Percentiles rank a stretch among this genome's conserved stretches.
Evolutionary conservation across 208 protist genomes (phyloP).

Genomic region (Endotrypanum monterogeii): DNA sequence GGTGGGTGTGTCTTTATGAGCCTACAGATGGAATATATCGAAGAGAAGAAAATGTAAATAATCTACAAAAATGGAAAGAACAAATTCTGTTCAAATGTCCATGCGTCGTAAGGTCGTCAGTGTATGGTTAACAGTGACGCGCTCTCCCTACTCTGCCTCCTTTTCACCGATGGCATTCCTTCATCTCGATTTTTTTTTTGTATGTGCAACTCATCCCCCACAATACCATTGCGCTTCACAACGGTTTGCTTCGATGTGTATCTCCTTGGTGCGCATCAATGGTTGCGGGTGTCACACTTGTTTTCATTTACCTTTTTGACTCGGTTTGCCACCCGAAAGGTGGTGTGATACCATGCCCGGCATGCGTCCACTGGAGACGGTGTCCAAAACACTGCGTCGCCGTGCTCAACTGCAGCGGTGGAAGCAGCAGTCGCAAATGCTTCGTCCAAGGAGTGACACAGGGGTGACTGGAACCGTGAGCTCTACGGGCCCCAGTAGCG

Average conservation of each 20-base stretch:
- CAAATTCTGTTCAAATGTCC: not conserved
- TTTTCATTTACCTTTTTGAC: not conserved
- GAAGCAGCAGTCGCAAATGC: not conserved
- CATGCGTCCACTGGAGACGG: slow-evolving; percentile 17
- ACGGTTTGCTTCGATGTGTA: too few relatives aligned
- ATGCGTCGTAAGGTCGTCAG: too few relatives aligned
- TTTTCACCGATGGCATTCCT: too few relatives aligned
- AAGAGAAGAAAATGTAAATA: too few relatives aligned
- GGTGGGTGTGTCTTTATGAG: not conserved
- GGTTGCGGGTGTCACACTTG: not conserved
- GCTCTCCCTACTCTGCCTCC: too few relatives aligned
- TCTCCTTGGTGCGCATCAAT: too few relatives aligned
- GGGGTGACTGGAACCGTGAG: not conserved
- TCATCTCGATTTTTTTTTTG: too few relatives aligned
- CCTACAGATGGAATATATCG: too few relatives aligned
- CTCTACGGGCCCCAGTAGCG: not conserved
- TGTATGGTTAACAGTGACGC: too few relatives aligned
- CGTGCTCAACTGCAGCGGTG: slow-evolving; percentile 36
- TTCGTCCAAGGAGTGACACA: not conserved
- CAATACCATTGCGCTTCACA: not conserved
- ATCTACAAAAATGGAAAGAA: not conserved
- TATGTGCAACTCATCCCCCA: not conserved
- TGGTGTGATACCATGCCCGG: slow-evolving; percentile 8
- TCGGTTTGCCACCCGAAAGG: not conserved
- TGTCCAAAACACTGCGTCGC: slow-evolving; percentile 41